phyloP scores from a whole-genome alignment of 352 stramenopile genomes.

The Phytopythium cucurbitacearum region DNA sequence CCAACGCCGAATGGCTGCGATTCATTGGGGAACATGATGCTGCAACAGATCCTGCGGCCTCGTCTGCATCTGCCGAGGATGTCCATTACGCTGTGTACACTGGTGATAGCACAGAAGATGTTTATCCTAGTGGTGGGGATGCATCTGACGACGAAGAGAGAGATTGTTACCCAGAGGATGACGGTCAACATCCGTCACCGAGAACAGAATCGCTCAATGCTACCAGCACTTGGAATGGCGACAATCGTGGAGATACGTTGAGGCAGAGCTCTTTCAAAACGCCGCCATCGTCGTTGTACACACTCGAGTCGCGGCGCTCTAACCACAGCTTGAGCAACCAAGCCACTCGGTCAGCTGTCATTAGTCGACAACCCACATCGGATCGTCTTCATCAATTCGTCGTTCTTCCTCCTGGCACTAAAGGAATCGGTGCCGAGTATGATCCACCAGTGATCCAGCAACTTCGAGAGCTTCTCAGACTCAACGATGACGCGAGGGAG shows the following conservation, averaged over 20 bases:
- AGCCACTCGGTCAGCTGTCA: too few species aligned
- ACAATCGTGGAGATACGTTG: too few species aligned
- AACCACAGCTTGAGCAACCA: too few species aligned
- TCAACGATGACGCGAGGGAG: conserved; percentile 22
- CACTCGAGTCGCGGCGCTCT: neutral
- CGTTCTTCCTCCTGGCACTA: neutral
- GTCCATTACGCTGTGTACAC: conserved; percentile 7
- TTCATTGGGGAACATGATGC: neutral
- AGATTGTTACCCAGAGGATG: neutral
- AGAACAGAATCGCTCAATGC: too few species aligned
- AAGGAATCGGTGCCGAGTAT: conserved; percentile 12
- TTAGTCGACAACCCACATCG: neutral
- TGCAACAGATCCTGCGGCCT: too few species aligned
- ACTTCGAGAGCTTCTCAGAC: conserved; percentile 36
- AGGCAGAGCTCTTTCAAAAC: too few species aligned
- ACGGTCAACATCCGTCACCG: neutral
- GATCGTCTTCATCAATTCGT: conserved; percentile 5
- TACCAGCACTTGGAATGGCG: too few species aligned
- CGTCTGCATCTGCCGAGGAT: neutral
- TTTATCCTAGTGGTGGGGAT: conserved; percentile 24
- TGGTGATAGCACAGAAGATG: conserved; percentile 16
- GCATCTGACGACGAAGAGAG: conserved; percentile 14
- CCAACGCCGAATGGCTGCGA: neutral
- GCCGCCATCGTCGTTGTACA: neutral
- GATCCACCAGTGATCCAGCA: conserved; percentile 49